Percentiles rank a stretch among this genome's conserved stretches.
phyloP scores from a whole-genome alignment of 257 asterid species.

The Echium plantagineum region DNA sequence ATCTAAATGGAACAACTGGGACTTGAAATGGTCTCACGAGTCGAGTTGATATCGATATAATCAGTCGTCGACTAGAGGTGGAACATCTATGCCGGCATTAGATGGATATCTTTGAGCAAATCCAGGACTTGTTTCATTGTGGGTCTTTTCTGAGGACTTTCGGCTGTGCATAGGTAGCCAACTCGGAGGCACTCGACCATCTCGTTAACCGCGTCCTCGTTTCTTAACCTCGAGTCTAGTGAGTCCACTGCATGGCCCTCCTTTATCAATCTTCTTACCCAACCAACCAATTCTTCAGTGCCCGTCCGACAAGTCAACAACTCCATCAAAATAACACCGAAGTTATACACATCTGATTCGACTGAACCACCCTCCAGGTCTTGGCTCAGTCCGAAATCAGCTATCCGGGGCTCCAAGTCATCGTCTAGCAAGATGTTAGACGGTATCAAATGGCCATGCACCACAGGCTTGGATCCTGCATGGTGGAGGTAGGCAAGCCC shows the following conservation, averaged over 20 bases:
- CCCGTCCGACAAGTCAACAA: slow-evolving; percentile 48
- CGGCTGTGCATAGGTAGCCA: slow-evolving; percentile 84
- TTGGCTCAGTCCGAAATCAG: slow-evolving; percentile 49
- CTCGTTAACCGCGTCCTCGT: slow-evolving; percentile 44
- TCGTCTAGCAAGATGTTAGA: slow-evolving; percentile 62
- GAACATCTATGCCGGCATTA: slow-evolving; percentile 11
- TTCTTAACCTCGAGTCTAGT: slow-evolving; percentile 49
- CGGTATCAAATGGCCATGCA: slow-evolving; percentile 59
- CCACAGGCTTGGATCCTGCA: slow-evolving; percentile 70
- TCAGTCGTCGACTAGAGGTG: slow-evolving; percentile 8
- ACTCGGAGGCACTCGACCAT: slow-evolving; percentile 90
- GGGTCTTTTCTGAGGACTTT: slow-evolving; percentile 61
- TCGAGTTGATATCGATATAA: background rate
- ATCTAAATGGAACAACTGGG: too few relatives aligned
- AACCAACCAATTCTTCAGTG: slow-evolving; percentile 28
- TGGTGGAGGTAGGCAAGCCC: slow-evolving; percentile 93
- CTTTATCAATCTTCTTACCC: slow-evolving; percentile 51
- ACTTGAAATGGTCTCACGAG: background rate
- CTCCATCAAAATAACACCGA: slow-evolving; percentile 67
- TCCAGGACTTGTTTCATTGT: slow-evolving; percentile 86
- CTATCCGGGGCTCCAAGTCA: slow-evolving; percentile 67
- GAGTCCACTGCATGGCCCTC: slow-evolving; percentile 49
- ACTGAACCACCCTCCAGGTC: slow-evolving; percentile 27
- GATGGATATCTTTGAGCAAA: slow-evolving; percentile 63
- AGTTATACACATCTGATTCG: slow-evolving; percentile 58